Base-by-base conservation (phyloP, 345 rosid genomes). In the Gossypium bickii region DNA sequence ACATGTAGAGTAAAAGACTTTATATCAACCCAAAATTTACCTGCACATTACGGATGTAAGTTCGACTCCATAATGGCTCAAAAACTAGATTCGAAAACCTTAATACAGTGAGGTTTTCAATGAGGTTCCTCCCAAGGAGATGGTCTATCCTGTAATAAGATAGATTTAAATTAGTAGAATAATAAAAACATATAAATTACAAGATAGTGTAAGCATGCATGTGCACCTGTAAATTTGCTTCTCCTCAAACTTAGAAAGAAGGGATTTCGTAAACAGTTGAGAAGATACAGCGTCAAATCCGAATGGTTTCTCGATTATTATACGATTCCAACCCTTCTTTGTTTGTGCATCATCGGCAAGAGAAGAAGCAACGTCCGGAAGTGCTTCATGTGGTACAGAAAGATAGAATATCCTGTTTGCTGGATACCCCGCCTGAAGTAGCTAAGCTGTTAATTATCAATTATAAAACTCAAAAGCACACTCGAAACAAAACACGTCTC, bases 371-470 rank as follows among this genome's bases (percentile, higher is more conserved):
- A 90, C 97, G 74, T 92, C 97, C 71, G 81, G 65, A 45, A 92
- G 90, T 22, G 92, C 93, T 87, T 92, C 91, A 79, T 92, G 97
- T 53, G 97, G 93, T 77, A 90, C 97, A 2, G 97, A 87, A 73
- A 89, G 89, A 77, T 89, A 89, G 77, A 90, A 86, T 64, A 92
- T 87, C 80, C 87, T 79, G 82, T 87, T 92, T 73, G 87, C 90
- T 76, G 66, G 64, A 66, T 84, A 82, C 70, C 70, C 83, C 47
- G 86, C 91, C 93, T 89, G 88, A 81, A 80, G 77, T 78, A 62
- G 53, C 24, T 71, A 77, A 78, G 80, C 87, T 79, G 45, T 56
- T 75, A 80, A 53, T 41, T 76, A 76, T 81, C 73, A 78, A 76
- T 82, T 52, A 78, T 53, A 74, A 76, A 73, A 70, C 72, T 51